phyloP scores from a whole-genome alignment of 192 early-diverging fungal genomes.

The Gryganskiella cystojenkinii region DNA sequence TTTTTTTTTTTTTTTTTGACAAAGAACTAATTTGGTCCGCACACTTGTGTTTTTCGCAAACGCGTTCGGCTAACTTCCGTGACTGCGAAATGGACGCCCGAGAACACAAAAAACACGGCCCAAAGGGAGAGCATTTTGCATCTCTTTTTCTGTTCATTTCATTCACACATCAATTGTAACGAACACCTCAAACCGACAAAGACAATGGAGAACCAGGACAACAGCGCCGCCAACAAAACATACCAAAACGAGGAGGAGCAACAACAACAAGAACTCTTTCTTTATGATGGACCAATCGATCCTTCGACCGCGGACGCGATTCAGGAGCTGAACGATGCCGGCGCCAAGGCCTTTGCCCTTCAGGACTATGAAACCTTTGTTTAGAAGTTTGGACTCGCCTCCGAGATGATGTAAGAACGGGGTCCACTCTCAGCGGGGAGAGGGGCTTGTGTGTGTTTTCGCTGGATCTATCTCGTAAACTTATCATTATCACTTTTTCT shows the following conservation, averaged over 20 bases:
- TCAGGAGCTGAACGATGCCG: slow-evolving; percentile 67
- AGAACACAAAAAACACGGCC: too few species aligned
- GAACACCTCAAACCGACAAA: too few species aligned
- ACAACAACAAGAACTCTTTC: slow-evolving; percentile 6
- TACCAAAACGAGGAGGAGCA: slow-evolving; percentile 9
- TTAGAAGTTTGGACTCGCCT: slow-evolving; percentile 74
- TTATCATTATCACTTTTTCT: too few species aligned
- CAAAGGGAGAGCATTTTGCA: too few species aligned
- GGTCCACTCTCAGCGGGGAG: neutral
- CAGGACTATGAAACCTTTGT: slow-evolving; percentile 73
- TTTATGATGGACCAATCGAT: slow-evolving; percentile 48
- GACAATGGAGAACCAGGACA: too few species aligned
- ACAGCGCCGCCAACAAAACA: too few species aligned
- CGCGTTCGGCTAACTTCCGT: neutral
- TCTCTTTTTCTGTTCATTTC: too few species aligned
- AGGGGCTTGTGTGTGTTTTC: too few species aligned
- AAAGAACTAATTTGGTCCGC: too few species aligned
- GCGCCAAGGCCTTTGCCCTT: slow-evolving; percentile 72
- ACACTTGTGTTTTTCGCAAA: neutral
- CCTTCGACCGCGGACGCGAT: slow-evolving; percentile 35
- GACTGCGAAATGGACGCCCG: neutral
- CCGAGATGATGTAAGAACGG: slow-evolving; percentile 67
- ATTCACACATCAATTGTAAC: too few species aligned
- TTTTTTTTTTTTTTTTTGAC: neutral
- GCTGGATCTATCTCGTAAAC: too few species aligned